Conservation (phyloP, 257 asterid genomes). For the Parsonsia alboflavescens region DNA sequence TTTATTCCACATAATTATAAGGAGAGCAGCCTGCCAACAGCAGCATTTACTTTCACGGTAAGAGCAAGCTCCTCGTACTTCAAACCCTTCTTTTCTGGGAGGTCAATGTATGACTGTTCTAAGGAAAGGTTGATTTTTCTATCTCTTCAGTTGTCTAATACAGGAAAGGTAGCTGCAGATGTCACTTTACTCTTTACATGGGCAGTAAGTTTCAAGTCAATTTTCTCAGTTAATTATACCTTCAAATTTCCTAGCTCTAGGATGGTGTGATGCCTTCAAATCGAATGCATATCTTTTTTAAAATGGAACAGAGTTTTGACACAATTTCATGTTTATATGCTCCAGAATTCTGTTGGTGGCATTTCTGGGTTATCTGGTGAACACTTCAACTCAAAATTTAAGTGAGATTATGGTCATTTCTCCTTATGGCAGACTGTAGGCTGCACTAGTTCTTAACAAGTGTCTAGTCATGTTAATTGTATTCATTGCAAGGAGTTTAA, state of each 20-base stretch:
- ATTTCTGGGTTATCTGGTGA: slow-evolving; percentile 81
- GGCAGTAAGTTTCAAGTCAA: slow-evolving; percentile 59
- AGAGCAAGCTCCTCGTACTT: slow-evolving; percentile 12
- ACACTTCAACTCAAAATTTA: slow-evolving; percentile 71
- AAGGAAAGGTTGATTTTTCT: slow-evolving; percentile 24
- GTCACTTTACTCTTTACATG: slow-evolving; percentile 90
- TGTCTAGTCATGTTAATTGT: slow-evolving; percentile 7
- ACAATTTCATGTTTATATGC: slow-evolving; percentile 21
- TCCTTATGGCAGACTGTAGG: not conserved
- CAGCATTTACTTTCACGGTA: slow-evolving; percentile 87
- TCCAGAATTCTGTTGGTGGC: slow-evolving; percentile 95
- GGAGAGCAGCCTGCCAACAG: slow-evolving; percentile 91
- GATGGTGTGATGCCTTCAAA: not conserved
- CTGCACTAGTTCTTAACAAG: not conserved
- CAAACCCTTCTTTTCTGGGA: slow-evolving; percentile 4
- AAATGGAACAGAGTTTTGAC: slow-evolving; percentile 14
- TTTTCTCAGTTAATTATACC: slow-evolving; percentile 11
- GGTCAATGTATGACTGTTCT: slow-evolving; percentile 18
- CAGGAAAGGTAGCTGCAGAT: slow-evolving; percentile 63
- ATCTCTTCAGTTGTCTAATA: slow-evolving; percentile 64
- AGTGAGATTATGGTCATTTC: slow-evolving; percentile 36
- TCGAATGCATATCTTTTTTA: not conserved
- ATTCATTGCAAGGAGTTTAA: not conserved
- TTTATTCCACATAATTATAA: slow-evolving; percentile 87
- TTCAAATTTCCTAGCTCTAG: slow-evolving; percentile 3